Conservation (phyloP, 345 rosid species). For the Garcia nutans region DNA sequence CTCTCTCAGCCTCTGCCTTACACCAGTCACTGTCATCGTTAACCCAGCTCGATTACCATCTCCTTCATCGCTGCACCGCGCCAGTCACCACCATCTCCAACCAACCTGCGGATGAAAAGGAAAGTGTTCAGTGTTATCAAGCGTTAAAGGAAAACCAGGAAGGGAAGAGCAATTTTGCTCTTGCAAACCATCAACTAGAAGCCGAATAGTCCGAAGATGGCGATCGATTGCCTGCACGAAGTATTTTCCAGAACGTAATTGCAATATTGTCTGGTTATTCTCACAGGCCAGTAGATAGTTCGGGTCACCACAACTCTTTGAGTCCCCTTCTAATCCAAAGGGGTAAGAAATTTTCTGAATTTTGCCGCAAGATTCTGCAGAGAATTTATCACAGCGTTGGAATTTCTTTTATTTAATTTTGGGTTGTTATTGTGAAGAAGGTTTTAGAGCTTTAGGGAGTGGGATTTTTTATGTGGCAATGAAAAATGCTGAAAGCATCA, state of each 20-base stretch:
- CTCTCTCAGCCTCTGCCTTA: no score
- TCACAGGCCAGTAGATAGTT: constrained; percentile 3
- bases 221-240: neutral
- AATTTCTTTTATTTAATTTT: neutral
- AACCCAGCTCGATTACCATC: no score
- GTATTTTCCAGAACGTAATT: neutral
- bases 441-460: neutral
- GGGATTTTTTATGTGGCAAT: neutral
- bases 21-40: no score
- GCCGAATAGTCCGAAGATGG: neutral
- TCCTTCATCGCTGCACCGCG: no score
- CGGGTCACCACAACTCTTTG: neutral
- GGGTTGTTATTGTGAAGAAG: no score
- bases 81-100: no score
- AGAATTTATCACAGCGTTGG: neutral
- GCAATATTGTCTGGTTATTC: neutral
- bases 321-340: constrained; percentile 4
- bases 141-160: neutral
- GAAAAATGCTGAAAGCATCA: neutral
- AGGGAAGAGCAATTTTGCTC: neutral
- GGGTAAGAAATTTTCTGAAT: neutral
- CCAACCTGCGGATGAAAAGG: no score
- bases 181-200: neutral
- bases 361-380: neutral
- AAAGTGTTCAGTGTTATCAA: no score